Evolutionary conservation across 495 filamentous ascomycete species (phyloP), one percentile per base, ranked within the genome.

Genomic region (Jackrogersella minutella): DNA sequence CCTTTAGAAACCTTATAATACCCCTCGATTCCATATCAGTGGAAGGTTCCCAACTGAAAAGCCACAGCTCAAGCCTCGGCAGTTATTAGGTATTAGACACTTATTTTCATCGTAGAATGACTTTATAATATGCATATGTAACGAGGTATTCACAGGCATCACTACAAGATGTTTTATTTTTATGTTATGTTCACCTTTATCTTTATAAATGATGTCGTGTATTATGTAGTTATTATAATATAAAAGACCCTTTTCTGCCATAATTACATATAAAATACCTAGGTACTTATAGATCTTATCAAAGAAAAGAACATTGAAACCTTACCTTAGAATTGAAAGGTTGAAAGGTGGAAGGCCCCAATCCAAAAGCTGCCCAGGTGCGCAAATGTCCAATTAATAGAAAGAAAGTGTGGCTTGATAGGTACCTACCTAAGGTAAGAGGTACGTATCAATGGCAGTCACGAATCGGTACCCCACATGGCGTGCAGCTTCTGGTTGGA

Each of bases 61-160:
- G 56, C 63, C 56, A 66, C 63, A 59, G 34, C 40, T 55, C 50
- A 53, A 59, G 62, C 62, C 62, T 65, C 56, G 54, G 54, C 36
- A 64, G 37, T 58, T 55, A 31, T 4, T 36, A 46, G 19, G 21
- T 46, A 46, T 46, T 30, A 30, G 26, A n/a, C n/a, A n/a, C n/a
- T n/a, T n/a, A n/a, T n/a, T n/a, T n/a, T n/a, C n/a, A n/a, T n/a
- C n/a, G n/a, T n/a, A n/a, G n/a, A n/a, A n/a, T n/a, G n/a, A n/a
- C n/a, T n/a, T n/a, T n/a, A n/a, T n/a, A n/a, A n/a, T n/a, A n/a
- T n/a, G n/a, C n/a, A n/a, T n/a, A n/a, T n/a, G n/a, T n/a, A n/a
- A n/a, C n/a, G n/a, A n/a, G n/a, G n/a, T n/a, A n/a, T 30, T 30
- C 4, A 30, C 8, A 30, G 28, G 28, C 28, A 8, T 30, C n/a